Conservation (phyloP, 805 yeast genomes). For the Ogataea naganishii region DNA sequence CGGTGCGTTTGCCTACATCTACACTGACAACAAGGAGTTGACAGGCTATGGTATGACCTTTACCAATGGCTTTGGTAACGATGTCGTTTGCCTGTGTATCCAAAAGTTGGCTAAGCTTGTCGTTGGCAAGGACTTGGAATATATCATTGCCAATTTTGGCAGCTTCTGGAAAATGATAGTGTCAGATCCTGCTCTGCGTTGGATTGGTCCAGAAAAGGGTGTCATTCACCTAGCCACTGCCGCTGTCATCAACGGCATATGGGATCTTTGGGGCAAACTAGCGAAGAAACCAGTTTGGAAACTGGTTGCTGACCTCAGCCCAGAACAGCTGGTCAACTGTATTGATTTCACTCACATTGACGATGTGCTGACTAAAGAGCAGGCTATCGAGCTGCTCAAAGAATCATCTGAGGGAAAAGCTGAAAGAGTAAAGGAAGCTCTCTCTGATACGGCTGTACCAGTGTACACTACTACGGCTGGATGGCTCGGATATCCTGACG, state of each 20-base stretch:
- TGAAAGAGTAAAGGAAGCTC: slow-evolving; percentile 23
- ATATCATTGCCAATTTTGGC: slow-evolving; percentile 28
- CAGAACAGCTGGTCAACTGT: slow-evolving; percentile 30
- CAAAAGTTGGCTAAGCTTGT: slow-evolving; percentile 28
- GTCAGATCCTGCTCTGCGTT: slow-evolving; percentile 30
- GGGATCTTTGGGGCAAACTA: slow-evolving; percentile 35
- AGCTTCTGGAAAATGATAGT: slow-evolving; percentile 31
- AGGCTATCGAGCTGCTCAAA: slow-evolving; percentile 25
- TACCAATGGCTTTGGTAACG: slow-evolving; percentile 31
- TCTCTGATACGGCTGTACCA: slow-evolving; percentile 27
- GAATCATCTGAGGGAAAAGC: slow-evolving; percentile 23
- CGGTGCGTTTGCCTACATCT: slow-evolving; percentile 27
- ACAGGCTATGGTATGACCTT: slow-evolving; percentile 35
- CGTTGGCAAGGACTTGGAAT: slow-evolving; percentile 22
- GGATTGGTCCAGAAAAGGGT: slow-evolving; percentile 39
- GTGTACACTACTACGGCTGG: slow-evolving; percentile 38
- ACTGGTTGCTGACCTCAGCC: slow-evolving; percentile 31
- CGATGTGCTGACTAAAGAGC: slow-evolving; percentile 35
- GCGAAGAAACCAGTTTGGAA: slow-evolving; percentile 32
- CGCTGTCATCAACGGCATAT: slow-evolving; percentile 30
- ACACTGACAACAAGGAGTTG: slow-evolving; percentile 19
- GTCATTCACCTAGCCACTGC: slow-evolving; percentile 32
- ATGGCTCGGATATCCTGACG: slow-evolving; percentile 33
- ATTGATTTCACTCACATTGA: slow-evolving; percentile 33
- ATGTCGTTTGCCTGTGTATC: slow-evolving; percentile 26